Conservation (phyloP, 345 rosid genomes). For the Melastoma malabathricum region DNA sequence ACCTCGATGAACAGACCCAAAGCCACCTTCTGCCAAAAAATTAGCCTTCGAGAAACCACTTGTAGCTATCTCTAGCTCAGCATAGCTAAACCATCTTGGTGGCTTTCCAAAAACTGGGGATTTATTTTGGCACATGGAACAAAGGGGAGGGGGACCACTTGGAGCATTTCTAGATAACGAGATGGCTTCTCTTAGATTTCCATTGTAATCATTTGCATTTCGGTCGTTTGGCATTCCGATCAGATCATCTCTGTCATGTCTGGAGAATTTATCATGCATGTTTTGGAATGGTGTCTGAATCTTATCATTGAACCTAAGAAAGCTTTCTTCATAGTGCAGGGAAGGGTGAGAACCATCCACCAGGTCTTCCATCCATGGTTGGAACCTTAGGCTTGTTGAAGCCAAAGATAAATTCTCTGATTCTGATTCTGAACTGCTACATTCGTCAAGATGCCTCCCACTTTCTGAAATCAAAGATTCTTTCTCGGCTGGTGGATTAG, state of each 20-base stretch:
- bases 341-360: constrained; percentile 37
- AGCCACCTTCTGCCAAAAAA: constrained; percentile 98
- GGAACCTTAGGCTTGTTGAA: constrained; percentile 71
- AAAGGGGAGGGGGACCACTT: constrained; percentile 89
- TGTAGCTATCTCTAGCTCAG: constrained; percentile 94
- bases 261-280: constrained; percentile 20
- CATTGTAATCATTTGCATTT: constrained; percentile 46
- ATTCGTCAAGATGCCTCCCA: constrained; percentile 33
- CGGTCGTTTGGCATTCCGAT: constrained; percentile 36
- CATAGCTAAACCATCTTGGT: constrained; percentile 85
- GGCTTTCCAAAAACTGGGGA: constrained; percentile 98
- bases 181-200: constrained; percentile 76
- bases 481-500: constrained; percentile 52
- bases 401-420: constrained; percentile 61
- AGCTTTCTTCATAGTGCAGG: constrained; percentile 30
- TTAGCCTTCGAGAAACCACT: constrained; percentile 95
- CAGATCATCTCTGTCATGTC: constrained; percentile 34
- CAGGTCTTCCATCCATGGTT: constrained; percentile 75
- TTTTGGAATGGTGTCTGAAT: constrained; percentile 11
- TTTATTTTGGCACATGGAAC: constrained; percentile 96
- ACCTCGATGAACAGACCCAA: constrained; percentile 97
- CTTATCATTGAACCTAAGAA: constrained; percentile 17
- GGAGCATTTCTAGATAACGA: constrained; percentile 75
- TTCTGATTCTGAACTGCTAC: constrained; percentile 63
- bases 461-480: constrained; percentile 40